These are phyloP conservation scores for Phialophora macrospora DNA, from an alignment of 2,329 filamentous ascomycete species.

Conservation along the genomic window DNA sequence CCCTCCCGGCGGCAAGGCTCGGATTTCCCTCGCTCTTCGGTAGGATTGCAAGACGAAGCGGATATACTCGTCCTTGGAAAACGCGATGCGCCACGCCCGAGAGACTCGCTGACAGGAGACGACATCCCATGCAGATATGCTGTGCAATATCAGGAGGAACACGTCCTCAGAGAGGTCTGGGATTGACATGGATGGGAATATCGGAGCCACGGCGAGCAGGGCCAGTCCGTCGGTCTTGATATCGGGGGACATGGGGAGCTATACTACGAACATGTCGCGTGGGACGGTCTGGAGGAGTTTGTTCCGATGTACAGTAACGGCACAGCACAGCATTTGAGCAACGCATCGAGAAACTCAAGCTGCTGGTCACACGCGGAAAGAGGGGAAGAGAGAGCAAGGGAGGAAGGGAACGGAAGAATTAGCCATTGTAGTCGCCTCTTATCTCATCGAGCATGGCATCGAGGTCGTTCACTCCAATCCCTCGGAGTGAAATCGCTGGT, in stretches of 20 bases:
- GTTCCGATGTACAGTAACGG: slow-evolving; percentile 25
- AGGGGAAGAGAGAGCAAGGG: slow-evolving; percentile 7
- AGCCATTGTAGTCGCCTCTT: background rate
- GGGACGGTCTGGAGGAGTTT: background rate
- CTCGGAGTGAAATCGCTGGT: background rate
- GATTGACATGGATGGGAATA: slow-evolving; percentile 12
- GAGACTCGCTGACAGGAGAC: slow-evolving; percentile 61
- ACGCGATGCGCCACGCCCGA: slow-evolving; percentile 55
- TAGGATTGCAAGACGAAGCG: slow-evolving; percentile 58
- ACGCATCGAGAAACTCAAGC: slow-evolving; percentile 43
- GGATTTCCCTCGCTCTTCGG: slow-evolving; percentile 59
- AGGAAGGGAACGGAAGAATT: slow-evolving; percentile 12
- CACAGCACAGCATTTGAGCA: slow-evolving; percentile 41
- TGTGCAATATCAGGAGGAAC: slow-evolving; percentile 59
- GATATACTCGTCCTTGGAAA: slow-evolving; percentile 56
- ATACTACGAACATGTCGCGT: background rate
- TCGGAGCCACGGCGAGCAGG: background rate
- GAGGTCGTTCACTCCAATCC: background rate
- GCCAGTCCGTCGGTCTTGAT: slow-evolving; percentile 1
- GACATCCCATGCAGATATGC: slow-evolving; percentile 58
- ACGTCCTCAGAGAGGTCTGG: slow-evolving; percentile 60
- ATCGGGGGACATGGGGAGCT: background rate
- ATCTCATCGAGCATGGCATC: slow-evolving; percentile 2
- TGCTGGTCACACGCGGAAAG: slow-evolving; percentile 22
- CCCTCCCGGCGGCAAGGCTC: slow-evolving; percentile 37